phyloP scores from a whole-genome alignment of 139 green algal species.

The Zygnema circumcarinatum region DNA sequence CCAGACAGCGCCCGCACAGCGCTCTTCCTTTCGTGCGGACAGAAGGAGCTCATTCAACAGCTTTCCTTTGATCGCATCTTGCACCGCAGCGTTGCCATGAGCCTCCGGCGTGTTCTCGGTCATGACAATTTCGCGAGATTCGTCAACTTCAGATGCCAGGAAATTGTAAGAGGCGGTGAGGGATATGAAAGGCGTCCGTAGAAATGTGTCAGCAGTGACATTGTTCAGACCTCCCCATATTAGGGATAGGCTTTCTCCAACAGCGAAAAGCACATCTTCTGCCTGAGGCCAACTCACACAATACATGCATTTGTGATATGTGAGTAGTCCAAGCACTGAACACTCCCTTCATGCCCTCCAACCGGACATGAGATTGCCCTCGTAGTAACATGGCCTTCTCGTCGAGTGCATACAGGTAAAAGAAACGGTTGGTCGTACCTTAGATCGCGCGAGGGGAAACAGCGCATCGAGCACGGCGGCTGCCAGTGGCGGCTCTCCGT shows the following conservation, averaged over 20 bases:
- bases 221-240: slow-evolving; percentile 72
- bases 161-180: slow-evolving; percentile 49
- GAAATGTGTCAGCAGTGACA: slow-evolving; percentile 62
- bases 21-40: slow-evolving; percentile 68
- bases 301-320: no score
- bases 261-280: slow-evolving; percentile 78
- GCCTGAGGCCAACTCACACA: slow-evolving; percentile 66
- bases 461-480: neutral
- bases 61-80: slow-evolving; percentile 5
- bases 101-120: neutral
- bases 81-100: neutral
- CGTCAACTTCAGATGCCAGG: neutral
- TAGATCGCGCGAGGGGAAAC: neutral
- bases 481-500: slow-evolving; percentile 10
- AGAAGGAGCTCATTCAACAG: slow-evolving; percentile 73
- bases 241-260: slow-evolving; percentile 81
- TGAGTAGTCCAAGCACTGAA: no score
- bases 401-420: slow-evolving; percentile 31
- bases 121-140: neutral
- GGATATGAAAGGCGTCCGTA: slow-evolving; percentile 60
- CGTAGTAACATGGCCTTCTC: no score
- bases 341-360: no score
- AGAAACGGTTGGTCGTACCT: slow-evolving; percentile 1
- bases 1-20: slow-evolving; percentile 78
- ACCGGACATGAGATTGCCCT: no score